phyloP scores from a whole-genome alignment of 164 flowering plant species.

The Saururus chinensis region DNA sequence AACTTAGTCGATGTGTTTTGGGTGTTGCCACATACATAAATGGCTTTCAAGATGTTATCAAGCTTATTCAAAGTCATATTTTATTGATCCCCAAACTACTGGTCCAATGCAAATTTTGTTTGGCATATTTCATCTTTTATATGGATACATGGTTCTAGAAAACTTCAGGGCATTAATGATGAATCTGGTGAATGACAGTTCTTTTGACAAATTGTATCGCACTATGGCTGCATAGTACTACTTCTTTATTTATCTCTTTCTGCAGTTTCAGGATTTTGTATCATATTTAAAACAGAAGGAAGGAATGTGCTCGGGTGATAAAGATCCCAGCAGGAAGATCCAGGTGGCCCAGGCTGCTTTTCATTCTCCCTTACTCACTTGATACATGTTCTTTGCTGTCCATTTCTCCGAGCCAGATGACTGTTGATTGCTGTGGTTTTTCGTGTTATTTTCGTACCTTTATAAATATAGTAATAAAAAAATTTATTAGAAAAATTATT shows the following conservation, averaged over 20 bases:
- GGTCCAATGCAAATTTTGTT: too few relatives aligned
- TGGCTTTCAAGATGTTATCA: too few relatives aligned
- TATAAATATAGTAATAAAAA: too few relatives aligned
- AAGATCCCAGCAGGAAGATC: slow-evolving; percentile 70
- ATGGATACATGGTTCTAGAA: too few relatives aligned
- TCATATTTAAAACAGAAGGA: slow-evolving; percentile 92
- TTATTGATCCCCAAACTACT: too few relatives aligned
- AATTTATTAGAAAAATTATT: too few relatives aligned
- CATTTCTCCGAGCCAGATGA: slow-evolving; percentile 47
- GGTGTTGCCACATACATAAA: too few relatives aligned
- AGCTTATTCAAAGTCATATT: too few relatives aligned
- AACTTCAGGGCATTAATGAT: neutral
- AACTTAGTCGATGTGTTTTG: too few relatives aligned
- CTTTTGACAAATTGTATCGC: neutral
- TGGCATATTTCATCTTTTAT: too few relatives aligned
- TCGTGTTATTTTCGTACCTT: too few relatives aligned
- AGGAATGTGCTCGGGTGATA: slow-evolving; percentile 93
- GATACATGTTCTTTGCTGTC: slow-evolving; percentile 65
- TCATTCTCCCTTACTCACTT: slow-evolving; percentile 72
- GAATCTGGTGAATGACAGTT: neutral
- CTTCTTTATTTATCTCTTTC: neutral
- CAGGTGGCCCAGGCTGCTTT: slow-evolving; percentile 89
- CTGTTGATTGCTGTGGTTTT: slow-evolving; percentile 71
- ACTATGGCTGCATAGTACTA: neutral
- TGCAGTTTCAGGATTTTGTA: slow-evolving; percentile 89